Conservation (phyloP, 169 alveolate genomes). For the Plasmodium cynomolgi region DNA sequence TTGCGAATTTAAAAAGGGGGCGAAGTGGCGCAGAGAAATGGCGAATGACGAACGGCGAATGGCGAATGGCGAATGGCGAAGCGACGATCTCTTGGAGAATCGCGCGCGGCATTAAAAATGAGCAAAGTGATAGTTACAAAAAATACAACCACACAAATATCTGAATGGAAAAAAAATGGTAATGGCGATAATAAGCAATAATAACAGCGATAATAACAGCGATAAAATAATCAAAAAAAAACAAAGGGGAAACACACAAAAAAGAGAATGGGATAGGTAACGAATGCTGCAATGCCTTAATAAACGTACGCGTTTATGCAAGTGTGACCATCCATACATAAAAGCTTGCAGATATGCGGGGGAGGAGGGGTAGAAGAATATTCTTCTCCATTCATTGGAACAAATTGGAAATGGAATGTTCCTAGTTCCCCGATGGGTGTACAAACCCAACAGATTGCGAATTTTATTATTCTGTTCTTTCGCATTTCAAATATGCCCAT, state of each 20-base stretch:
- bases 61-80: neutral
- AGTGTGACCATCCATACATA: neutral
- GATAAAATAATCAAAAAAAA: neutral
- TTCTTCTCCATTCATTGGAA: neutral
- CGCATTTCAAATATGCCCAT: neutral
- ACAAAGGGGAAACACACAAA: neutral
- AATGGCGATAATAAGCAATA: constrained; percentile 4
- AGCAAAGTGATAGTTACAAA: constrained; percentile 26
- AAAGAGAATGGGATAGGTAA: neutral
- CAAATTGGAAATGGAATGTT: neutral
- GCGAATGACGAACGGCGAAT: neutral
- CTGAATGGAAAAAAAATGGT: neutral
- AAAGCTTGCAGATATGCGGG: neutral
- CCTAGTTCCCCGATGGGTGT: neutral
- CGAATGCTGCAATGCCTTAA: neutral
- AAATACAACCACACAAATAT: constrained; percentile 42
- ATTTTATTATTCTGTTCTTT: neutral
- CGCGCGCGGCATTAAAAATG: constrained; percentile 5
- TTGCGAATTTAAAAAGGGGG: neutral
- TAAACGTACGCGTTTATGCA: neutral
- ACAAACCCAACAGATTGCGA: neutral
- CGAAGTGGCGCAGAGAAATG: neutral
- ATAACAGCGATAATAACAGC: neutral
- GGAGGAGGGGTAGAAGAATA: neutral
- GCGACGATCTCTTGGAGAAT: neutral